Base-by-base conservation (phyloP, 176 grass and related monocot species). In the Saccharum officinarum region DNA sequence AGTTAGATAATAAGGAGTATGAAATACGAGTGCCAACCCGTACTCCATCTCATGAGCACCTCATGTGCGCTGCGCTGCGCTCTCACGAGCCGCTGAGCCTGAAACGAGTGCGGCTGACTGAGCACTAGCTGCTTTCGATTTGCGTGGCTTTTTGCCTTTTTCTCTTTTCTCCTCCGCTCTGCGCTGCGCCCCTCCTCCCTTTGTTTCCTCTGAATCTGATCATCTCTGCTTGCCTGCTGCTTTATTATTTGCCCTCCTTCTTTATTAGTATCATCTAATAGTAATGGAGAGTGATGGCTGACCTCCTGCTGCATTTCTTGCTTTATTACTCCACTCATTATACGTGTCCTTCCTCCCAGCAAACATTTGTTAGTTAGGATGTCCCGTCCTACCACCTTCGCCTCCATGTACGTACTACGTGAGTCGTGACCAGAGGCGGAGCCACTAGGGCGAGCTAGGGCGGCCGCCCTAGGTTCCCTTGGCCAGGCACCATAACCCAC, bases 281-380 rank as follows among this genome's bases (percentile, higher is more conserved):
- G 52, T 4, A 55, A 55, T 60, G 14, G 57, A 57, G 42, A 65
- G 83, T 54, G 88, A 90, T 90, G 88, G 13, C 83, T 90, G 88
- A 90, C 83, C 83, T 82, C 64, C 64, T 76, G 67, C 67, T 20
- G 4, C 69, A 66, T 23, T 82, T 45, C 54, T 49, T 52, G 8
- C 67, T 69, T 39, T 68, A 37, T 55, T 55, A 55, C 15, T 3
- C 49, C 15, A 1, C 49, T 20, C 17, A 20, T 54, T 45, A 45
- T 41, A 41, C 40, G 37, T 38, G 40, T 41, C 40, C 41, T 44
- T 5, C 41, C 41, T 44, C 41, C 41, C 41, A 11, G 41, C 41
- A 44, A 44, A 44, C 10, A 44, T 4, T 13, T 15, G 45, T 46
- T 46, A 23, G 49, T 52, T 76, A 61, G 47, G 71, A 50, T 76